Percentiles rank a stretch among this genome's conserved stretches.
Conservation (phyloP, 148 eudicot species). For the Pouteria glomerata region DNA sequence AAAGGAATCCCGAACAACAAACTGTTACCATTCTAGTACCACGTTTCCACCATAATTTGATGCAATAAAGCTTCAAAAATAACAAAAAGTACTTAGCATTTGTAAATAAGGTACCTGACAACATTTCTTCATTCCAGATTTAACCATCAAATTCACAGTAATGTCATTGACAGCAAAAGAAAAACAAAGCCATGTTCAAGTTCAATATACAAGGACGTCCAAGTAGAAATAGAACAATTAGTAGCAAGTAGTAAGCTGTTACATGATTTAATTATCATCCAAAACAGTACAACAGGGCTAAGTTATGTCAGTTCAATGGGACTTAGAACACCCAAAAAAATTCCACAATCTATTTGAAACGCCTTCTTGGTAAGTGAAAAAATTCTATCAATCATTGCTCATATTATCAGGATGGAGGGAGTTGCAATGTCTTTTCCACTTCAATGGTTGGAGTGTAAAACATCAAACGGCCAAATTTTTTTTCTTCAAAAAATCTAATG, state of each 20-base stretch:
- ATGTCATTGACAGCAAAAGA: not conserved
- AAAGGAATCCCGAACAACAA: too few species aligned
- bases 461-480: too few species aligned
- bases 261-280: not conserved
- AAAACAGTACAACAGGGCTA: not conserved
- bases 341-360: not conserved
- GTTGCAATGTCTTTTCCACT: too few species aligned
- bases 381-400: not conserved
- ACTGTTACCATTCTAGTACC: too few species aligned
- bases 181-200: not conserved
- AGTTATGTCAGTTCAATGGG: not conserved
- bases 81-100: not conserved
- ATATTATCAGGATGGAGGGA: too few species aligned
- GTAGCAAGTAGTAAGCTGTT: not conserved
- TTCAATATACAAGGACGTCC: not conserved
- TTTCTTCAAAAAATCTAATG: too few species aligned
- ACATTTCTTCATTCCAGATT: not conserved
- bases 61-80: too few species aligned
- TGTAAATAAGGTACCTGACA: not conserved
- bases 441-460: too few species aligned
- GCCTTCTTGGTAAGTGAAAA: not conserved
- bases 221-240: not conserved
- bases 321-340: not conserved
- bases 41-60: too few species aligned
- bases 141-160: not conserved